phyloP scores from a whole-genome alignment of 2,329 filamentous ascomycete species.

The Colletotrichum camelliae region DNA sequence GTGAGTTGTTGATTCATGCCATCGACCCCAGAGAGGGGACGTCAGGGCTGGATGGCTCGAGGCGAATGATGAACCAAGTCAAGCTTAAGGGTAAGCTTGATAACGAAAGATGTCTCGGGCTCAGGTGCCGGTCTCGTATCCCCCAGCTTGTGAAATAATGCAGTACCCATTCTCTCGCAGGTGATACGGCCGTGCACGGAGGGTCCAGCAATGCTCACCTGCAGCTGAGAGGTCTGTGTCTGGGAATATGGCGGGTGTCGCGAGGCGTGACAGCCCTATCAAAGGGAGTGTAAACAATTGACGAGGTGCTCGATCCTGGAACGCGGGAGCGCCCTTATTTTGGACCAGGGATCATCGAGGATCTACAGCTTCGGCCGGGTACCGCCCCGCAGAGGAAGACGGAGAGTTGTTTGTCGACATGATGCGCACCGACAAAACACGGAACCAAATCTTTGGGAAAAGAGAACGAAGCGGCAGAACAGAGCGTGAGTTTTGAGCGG shows the following conservation, averaged over 20 bases:
- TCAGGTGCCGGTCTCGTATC: neutral
- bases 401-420: neutral
- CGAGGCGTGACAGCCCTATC: neutral
- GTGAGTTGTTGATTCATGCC: neutral
- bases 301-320: neutral
- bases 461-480: neutral
- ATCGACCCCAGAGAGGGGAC: neutral
- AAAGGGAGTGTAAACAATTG: neutral
- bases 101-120: neutral
- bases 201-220: conserved; percentile 3
- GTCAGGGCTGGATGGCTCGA: neutral
- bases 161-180: neutral
- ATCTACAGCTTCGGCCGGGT: neutral
- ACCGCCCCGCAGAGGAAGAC: neutral
- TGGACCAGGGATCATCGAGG: neutral
- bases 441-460: neutral
- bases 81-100: neutral
- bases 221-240: conserved; percentile 9
- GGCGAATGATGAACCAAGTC: neutral
- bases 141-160: neutral
- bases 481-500: neutral
- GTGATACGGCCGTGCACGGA: neutral
- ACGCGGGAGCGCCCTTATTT: neutral
- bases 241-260: neutral
- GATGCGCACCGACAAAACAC: neutral